Percentiles rank a stretch among this genome's conserved stretches.
These are phyloP conservation scores for Lunularia cruciata DNA, from an alignment of 225 moss, liverwort and hornwort genomes.

Conservation along the genomic window DNA sequence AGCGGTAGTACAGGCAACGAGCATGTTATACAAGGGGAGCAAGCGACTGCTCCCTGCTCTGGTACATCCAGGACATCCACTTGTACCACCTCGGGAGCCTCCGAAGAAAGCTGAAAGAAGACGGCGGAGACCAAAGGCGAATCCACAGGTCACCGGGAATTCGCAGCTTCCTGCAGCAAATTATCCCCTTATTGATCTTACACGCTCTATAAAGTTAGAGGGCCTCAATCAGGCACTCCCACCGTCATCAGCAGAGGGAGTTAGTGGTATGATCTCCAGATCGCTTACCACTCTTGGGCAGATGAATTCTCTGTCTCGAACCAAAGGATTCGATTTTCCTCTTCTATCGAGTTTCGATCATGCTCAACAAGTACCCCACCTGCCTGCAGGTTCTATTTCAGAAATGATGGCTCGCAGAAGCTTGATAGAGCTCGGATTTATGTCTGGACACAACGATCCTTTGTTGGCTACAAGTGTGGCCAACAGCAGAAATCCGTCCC, in stretches of 20 bases:
- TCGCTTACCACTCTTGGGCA: constrained; percentile 27
- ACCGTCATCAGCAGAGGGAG: constrained; percentile 22
- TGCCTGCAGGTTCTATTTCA: constrained; percentile 59
- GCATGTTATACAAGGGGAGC: constrained; percentile 63
- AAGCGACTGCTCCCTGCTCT: constrained; percentile 68
- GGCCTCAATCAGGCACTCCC: constrained; percentile 33
- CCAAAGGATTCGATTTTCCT: constrained; percentile 61
- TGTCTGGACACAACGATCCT: constrained; percentile 45
- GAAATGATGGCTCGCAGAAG: constrained; percentile 67
- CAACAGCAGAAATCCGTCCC: constrained; percentile 43
- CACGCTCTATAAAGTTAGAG: constrained; percentile 34
- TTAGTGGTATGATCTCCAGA: constrained; percentile 19
- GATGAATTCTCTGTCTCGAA: constrained; percentile 13
- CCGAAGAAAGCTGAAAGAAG: constrained; percentile 50
- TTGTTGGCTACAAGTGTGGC: constrained; percentile 15
- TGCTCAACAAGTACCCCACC: constrained; percentile 40
- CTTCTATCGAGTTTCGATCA: constrained; percentile 60
- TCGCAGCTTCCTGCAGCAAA: constrained; percentile 20
- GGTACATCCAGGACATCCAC: constrained; percentile 72
- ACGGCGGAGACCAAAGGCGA: constrained; percentile 12
- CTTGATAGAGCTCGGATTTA: constrained; percentile 48
- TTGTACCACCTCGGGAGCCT: constrained; percentile 53
- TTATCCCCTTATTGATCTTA: constrained; percentile 14
- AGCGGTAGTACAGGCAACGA: constrained; percentile 84
- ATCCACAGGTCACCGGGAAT: constrained; percentile 11